Conservation (phyloP, 768 basidiomycete genomes). For the Suillus paluster region DNA sequence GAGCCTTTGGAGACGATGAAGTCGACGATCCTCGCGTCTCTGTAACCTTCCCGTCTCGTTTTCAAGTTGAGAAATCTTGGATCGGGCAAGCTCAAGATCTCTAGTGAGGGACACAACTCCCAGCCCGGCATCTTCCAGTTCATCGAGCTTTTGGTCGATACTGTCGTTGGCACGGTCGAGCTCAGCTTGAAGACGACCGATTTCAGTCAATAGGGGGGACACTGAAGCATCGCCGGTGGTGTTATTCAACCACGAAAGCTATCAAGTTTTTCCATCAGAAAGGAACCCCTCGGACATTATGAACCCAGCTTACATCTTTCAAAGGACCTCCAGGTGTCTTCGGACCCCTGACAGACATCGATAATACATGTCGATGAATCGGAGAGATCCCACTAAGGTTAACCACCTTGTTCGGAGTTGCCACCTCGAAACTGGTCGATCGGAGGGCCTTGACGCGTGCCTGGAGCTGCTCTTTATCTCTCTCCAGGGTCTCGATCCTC, state of each 20-base stretch:
- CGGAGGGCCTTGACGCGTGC: slow-evolving; percentile 69
- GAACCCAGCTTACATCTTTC: slow-evolving; percentile 60
- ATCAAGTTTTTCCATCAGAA: slow-evolving; percentile 17
- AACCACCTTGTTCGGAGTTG: slow-evolving; percentile 59
- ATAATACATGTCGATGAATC: slow-evolving; percentile 71
- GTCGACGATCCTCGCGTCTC: slow-evolving; percentile 71
- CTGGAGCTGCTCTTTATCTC: slow-evolving; percentile 74
- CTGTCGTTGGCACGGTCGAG: slow-evolving; percentile 81
- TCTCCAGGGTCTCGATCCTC: slow-evolving; percentile 76
- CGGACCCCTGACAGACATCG: slow-evolving; percentile 69
- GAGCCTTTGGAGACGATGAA: slow-evolving; percentile 59
- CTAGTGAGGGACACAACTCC: slow-evolving; percentile 73
- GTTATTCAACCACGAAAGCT: slow-evolving; percentile 78
- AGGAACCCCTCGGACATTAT: background rate
- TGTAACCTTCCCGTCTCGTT: slow-evolving; percentile 69
- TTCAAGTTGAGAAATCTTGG: slow-evolving; percentile 58
- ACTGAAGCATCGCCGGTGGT: slow-evolving; percentile 59
- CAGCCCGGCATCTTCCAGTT: slow-evolving; percentile 79
- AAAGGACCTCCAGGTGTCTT: slow-evolving; percentile 81
- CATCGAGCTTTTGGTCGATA: slow-evolving; percentile 88
- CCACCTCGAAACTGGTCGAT: slow-evolving; percentile 53
- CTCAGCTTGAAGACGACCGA: slow-evolving; percentile 72
- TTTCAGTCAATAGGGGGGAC: slow-evolving; percentile 71
- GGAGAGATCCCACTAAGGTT: slow-evolving; percentile 73
- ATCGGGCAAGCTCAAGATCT: slow-evolving; percentile 73